Conservation (phyloP, 257 asterid species). For the Paulownia fortunei region DNA sequence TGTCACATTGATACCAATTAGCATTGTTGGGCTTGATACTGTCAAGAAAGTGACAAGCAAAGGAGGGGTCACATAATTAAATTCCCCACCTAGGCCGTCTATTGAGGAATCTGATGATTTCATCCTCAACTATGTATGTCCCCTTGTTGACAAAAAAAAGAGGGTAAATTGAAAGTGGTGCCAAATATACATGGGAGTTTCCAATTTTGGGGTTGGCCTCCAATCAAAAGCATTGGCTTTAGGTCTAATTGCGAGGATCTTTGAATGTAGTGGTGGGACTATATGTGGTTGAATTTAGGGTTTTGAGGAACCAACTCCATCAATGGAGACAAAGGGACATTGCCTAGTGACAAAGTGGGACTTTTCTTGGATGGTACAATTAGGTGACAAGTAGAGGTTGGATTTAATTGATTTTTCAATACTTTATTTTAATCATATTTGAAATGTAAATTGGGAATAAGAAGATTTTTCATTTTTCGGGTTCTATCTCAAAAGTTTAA, state of each 20-base stretch:
- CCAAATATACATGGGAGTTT: constrained; percentile 46
- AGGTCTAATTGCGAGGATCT: constrained; percentile 30
- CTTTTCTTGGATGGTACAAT: constrained; percentile 39
- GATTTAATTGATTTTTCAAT: not conserved
- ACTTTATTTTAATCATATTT: not conserved
- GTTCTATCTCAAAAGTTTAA: no score
- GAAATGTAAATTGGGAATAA: not conserved
- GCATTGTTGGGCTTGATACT: constrained; percentile 61
- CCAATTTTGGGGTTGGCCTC: constrained; percentile 47
- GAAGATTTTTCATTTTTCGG: no score
- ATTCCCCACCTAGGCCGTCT: constrained; percentile 66
- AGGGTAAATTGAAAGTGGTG: constrained; percentile 24
- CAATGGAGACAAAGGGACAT: constrained; percentile 54
- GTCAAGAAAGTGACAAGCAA: constrained; percentile 61
- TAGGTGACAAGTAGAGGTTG: constrained; percentile 24
- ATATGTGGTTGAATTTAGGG: constrained; percentile 32
- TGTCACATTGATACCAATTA: constrained; percentile 44
- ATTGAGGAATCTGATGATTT: constrained; percentile 82
- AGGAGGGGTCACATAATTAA: constrained; percentile 47
- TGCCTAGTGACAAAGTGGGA: constrained; percentile 48
- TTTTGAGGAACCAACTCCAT: constrained; percentile 34
- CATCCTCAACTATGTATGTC: constrained; percentile 54
- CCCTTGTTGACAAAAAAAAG: not conserved
- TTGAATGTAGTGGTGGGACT: constrained; percentile 24
- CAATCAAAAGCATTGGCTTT: constrained; percentile 20